Evolutionary conservation across 1,284 basidiomycete genomes (phyloP), one percentile per base, ranked within the genome.

Genomic region (Neolentinus lepideus): DNA sequence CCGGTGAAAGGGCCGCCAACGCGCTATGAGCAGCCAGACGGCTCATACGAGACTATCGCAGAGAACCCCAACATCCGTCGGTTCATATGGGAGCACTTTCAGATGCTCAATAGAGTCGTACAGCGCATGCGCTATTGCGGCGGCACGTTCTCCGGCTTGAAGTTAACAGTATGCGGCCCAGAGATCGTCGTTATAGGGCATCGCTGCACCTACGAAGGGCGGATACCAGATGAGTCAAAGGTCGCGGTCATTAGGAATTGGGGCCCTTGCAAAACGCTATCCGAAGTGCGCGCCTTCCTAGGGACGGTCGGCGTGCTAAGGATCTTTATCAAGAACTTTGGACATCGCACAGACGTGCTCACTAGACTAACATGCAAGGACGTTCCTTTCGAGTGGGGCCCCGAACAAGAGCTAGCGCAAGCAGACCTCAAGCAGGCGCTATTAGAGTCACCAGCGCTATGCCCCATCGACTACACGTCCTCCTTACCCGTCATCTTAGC

Each of bases 31-130:
- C 54, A 57, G 1, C 43, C 57, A 1, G 54, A 59, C 2, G 61
- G 64, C 1, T 6, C 19, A 2, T 67, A 54, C 31, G 66, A 72
- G 36, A 58, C 56, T 0, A 63, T 69, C 6, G 59, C 62, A 0
- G 65, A 63, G 29, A 74, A 74, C 52, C 55, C 61, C 0, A 62
- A 66, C 1, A 72, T 74, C 8, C 56, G 66, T 0, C 56, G 65
- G 0, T 73, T 73, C 51, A 58, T 73, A 2, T 73, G 62, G 63
- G 65, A 69, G 26, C 65, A 67, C 46, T 52, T 62, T n/a, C 24
- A 64, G 1, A 66, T 65, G 45, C 43, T 71, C 3, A 67, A 73
- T 56, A 56, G 64, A 0, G 56, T 73, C 1, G 16, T 71, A 0
- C 70, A 72, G 10, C 59, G 59, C 1, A 59, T 67, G 46, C 61